Base-by-base conservation (phyloP, 1,284 basidiomycete genomes). In the Agaricales sp. region DNA sequence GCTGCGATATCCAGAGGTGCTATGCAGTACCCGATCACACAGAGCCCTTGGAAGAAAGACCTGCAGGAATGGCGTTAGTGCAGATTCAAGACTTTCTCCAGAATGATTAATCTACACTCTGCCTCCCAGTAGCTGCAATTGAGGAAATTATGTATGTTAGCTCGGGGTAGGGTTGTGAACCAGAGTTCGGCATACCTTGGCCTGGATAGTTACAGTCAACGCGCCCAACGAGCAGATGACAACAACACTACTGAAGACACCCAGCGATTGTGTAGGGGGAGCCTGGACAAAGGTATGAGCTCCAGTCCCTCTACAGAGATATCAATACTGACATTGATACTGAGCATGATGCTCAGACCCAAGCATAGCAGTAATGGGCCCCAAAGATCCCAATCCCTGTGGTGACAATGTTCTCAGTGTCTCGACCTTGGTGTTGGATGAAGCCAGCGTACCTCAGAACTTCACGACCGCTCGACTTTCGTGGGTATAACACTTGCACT, bases 381-480 rank as follows among this genome's bases (percentile, higher is more conserved):
- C 93, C 92, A 97, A 30, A 97, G 73, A 65, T 97, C 92, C 93
- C 93, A 97, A 60, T 96, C 93, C 54, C 90, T 90, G 57, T 49
- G 48, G n/a, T 51, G 30, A 44, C 21, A 44, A 14, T 23, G n/a
- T 6, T n/a, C 21, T 48, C 11, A 46, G 22, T 16, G 13, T 37
- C 25, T 20, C 18, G 13, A 13, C 25, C n/a, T n/a, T 11, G n/a
- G 30, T 11, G 30, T n/a, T 35, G 30, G 30, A 11, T 21, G 43
- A 45, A 50, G 16, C 3, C 21, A 11, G 54, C 73, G 52, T 47
- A 87, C 88, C 77, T 75, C 21, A 92, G 66, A 3, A 92, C 86
- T 65, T 91, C 89, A 50, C 86, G 78, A n/a, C 80, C 80, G 1
- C 74, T 76, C 3, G 82, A 71, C 57, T 80, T 78, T 6, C 85